Base-by-base conservation (phyloP, 805 yeast species). In the Barnettozyma californica region DNA sequence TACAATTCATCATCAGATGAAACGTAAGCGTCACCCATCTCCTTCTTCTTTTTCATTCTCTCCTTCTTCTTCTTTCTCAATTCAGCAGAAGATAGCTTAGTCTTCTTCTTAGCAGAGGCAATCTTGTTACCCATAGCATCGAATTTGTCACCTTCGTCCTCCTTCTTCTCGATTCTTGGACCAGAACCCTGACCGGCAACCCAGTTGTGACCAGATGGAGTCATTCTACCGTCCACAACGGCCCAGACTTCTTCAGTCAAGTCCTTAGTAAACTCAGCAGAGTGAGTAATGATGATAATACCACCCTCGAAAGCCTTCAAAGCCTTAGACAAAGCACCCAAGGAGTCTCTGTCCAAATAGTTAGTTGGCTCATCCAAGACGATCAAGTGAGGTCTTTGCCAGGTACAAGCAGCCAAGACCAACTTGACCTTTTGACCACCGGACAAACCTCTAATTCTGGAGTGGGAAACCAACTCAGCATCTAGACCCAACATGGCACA, bases 81-180 rank as follows among this genome's bases (percentile, higher is more conserved):
- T 77, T 94, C 99, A 61, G 99, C 97, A 71, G 98, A 90, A 63
- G 97, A 87, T 70, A 94, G 82, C 87, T 94, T 94, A 76, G 81
- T 80, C 84, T 87, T 91, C 95, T 94, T 94, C 87, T 90, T 88
- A 73, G 80, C 88, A 72, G 87, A 77, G 68, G 89, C 91, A 75
- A 94, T 83, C 95, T 94, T 94, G 96, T 94, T 94, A 82, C 99
- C 99, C 95, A 94, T 89, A 68, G 98, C 99, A 79, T 94, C 99
- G 80, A 94, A 92, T 78, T 91, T 88, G 74, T 92, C 98, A 73
- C 86, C 99, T 76, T 91, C 97, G 58, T 77, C 85, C 54, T 87
- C 96, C 82, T 92, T 91, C 89, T 91, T 85, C 73, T 87, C 94
- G 56, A 94, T 75, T 86, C 99, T 91, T 78, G 99, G 99, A 81